Base-by-base conservation (phyloP, 495 filamentous ascomycete species). In the Annulohypoxylon nitens region DNA sequence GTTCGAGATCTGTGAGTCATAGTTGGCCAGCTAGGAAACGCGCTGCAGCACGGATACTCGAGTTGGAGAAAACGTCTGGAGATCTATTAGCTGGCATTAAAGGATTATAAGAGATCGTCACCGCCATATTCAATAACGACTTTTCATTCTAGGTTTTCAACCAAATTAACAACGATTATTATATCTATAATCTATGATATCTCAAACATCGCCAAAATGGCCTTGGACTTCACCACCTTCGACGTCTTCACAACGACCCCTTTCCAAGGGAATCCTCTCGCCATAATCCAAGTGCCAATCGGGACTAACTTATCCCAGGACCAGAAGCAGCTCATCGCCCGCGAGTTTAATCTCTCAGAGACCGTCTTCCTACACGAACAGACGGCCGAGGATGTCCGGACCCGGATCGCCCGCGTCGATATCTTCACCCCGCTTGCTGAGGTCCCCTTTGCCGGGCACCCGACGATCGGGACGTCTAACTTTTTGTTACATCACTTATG, bases 331-430 rank as follows among this genome's bases (percentile, higher is more conserved):
- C 75, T 68, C 51, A 89, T 95, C 45, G 88, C 92, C 2, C 75
- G 79, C 37, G 93, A 96, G 80, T 95, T 95, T 89, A 94, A 94
- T 73, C 85, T 93, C 70, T 93, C 91, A 4, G 93, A 95, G 77
- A 94, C 89, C 3, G 90, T 94, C 69, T 96, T 94, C 80, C 80
- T 95, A 9, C 88, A 93, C 76, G 81, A 84, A 16, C 69, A 74
- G 50, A 47, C 73, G 36, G 48, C 75, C 30, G 59, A 30, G 1
- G 68, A 75, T 41, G 39, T 37, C 51, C 18, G 37, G 18, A 43
- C 30, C n/a, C 61, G 73, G 6, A 67, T 69, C 26, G 79, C 81
- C 39, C 76, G 81, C 3, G 89, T 93, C 75, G 89, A 92, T 79
- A 94, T 93, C 81, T 93, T 92, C 84, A 89, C 88, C 20, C 77